These are phyloP conservation scores for Trifolium repens DNA, from an alignment of 306 rosid genomes.

Conservation along the genomic window DNA sequence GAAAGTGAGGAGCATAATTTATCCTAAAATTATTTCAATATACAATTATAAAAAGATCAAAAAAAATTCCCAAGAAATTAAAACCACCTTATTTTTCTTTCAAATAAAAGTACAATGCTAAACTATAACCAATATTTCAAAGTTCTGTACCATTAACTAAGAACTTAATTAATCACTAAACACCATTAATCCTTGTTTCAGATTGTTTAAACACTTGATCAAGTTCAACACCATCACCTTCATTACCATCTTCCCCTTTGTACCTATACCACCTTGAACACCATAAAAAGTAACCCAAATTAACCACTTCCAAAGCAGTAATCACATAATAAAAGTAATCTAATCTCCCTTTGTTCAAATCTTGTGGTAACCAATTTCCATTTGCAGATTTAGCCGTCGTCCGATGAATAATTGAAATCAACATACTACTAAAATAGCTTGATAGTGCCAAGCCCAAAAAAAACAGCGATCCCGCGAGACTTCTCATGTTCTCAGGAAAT, in stretches of 20 bases:
- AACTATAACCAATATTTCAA: not conserved
- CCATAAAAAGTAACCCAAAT: slow-evolving; percentile 54
- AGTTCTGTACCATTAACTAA: slow-evolving; percentile 4
- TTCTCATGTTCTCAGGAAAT: slow-evolving; percentile 94
- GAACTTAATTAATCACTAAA: slow-evolving; percentile 4
- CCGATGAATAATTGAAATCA: slow-evolving; percentile 47
- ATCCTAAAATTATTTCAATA: too few relatives aligned
- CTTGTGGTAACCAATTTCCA: slow-evolving; percentile 54
- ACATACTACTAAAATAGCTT: slow-evolving; percentile 51
- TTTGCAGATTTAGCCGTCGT: slow-evolving; percentile 23
- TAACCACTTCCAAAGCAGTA: slow-evolving; percentile 48
- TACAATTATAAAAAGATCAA: not conserved
- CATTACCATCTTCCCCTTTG: slow-evolving; percentile 41
- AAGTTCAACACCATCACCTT: slow-evolving; percentile 2
- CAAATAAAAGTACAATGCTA: not conserved
- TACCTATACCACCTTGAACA: slow-evolving; percentile 73
- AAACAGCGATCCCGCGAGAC: slow-evolving; percentile 74
- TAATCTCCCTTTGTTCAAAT: slow-evolving; percentile 65
- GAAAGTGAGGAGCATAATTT: too few relatives aligned
- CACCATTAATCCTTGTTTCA: slow-evolving; percentile 28
- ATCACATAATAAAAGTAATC: slow-evolving; percentile 60
- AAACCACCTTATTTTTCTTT: slow-evolving; percentile 20
- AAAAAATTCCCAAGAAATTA: not conserved
- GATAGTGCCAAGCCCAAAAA: slow-evolving; percentile 55
- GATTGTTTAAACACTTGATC: slow-evolving; percentile 20